Evolutionary conservation across 352 stramenopile genomes (phyloP).

Genomic region (Phytophthora ohioensis): DNA sequence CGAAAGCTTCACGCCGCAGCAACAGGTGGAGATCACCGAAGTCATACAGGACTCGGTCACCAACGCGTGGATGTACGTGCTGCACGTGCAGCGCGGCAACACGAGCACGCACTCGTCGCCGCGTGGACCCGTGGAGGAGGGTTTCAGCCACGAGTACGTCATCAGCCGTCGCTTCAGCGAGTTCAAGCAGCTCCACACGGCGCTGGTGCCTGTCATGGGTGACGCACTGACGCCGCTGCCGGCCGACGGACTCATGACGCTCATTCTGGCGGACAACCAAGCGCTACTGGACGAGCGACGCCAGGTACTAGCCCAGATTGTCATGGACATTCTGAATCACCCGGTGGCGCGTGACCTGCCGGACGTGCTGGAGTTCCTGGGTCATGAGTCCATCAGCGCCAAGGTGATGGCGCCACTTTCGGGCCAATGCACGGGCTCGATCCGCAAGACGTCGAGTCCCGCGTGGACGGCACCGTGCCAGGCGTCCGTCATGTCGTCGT

Average conservation of each 20-base stretch:
- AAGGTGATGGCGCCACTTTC: slow-evolving; percentile 48
- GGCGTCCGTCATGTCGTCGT: slow-evolving; percentile 28
- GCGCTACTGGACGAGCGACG: slow-evolving; percentile 73
- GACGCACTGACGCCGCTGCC: slow-evolving; percentile 61
- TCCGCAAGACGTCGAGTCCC: slow-evolving; percentile 77
- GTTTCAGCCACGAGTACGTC: slow-evolving; percentile 54
- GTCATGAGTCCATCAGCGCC: slow-evolving; percentile 57
- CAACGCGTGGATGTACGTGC: slow-evolving; percentile 71
- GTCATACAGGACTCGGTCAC: slow-evolving; percentile 68
- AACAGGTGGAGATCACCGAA: slow-evolving; percentile 70
- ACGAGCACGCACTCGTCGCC: slow-evolving; percentile 44
- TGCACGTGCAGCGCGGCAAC: slow-evolving; percentile 56
- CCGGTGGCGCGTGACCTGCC: slow-evolving; percentile 55
- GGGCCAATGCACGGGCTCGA: slow-evolving; percentile 69
- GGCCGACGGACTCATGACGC: slow-evolving; percentile 65
- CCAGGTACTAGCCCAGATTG: slow-evolving; percentile 62
- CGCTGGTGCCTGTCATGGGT: slow-evolving; percentile 57
- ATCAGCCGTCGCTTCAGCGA: slow-evolving; percentile 76
- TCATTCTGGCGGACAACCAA: slow-evolving; percentile 77
- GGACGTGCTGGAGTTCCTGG: slow-evolving; percentile 76
- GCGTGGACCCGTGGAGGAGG: slow-evolving; percentile 43
- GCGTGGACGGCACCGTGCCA: slow-evolving; percentile 52
- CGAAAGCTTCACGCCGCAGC: slow-evolving; percentile 73
- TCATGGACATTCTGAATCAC: slow-evolving; percentile 72
- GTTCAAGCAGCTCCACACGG: slow-evolving; percentile 73